phyloP scores from a whole-genome alignment of 805 yeast genomes.

The Candida orba region DNA sequence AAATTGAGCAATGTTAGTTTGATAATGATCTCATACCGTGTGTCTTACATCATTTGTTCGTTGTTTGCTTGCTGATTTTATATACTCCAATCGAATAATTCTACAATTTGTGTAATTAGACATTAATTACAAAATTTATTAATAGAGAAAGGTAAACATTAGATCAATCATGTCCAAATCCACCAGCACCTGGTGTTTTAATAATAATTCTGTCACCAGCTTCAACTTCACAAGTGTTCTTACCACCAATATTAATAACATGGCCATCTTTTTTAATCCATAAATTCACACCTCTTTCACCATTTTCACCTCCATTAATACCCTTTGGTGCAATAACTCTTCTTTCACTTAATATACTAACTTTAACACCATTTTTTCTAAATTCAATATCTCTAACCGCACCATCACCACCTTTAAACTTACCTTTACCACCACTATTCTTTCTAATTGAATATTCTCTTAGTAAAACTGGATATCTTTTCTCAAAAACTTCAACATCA shows the following conservation, averaged over 20 bases:
- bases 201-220: constrained; percentile 64
- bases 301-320: constrained; percentile 73
- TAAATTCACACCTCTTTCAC: constrained; percentile 60
- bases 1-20: too few relatives aligned
- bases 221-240: constrained; percentile 48
- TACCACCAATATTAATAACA: constrained; percentile 58
- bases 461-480: constrained; percentile 77
- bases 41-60: too few relatives aligned
- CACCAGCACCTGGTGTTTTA: constrained; percentile 84
- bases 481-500: constrained; percentile 83
- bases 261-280: constrained; percentile 36
- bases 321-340: constrained; percentile 85
- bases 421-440: constrained; percentile 65
- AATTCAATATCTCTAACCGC: constrained; percentile 82
- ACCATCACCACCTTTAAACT: constrained; percentile 76
- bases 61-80: too few relatives aligned
- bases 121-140: too few relatives aligned
- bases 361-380: constrained; percentile 51
- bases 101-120: too few relatives aligned
- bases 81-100: too few relatives aligned
- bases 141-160: too few relatives aligned
- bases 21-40: too few relatives aligned
- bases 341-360: constrained; percentile 80
- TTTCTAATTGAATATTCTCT: constrained; percentile 62
- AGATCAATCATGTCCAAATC: constrained; percentile 26